These are phyloP conservation scores for Elsinoe ampelina DNA, from an alignment of 2,329 filamentous ascomycete species.

Conservation along the genomic window DNA sequence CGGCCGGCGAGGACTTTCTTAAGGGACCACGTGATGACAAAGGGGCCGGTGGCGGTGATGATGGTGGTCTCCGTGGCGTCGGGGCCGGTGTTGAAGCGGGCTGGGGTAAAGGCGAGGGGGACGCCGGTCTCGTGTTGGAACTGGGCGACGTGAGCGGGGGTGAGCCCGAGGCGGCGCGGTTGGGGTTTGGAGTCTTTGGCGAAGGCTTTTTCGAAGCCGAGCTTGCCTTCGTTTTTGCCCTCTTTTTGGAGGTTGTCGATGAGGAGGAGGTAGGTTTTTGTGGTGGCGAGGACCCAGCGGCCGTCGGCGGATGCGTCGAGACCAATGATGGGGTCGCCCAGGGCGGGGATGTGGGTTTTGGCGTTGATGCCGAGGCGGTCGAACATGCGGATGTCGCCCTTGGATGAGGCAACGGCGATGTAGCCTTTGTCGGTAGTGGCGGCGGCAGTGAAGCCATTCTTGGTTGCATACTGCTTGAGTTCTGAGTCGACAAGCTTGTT, in stretches of 20 bases:
- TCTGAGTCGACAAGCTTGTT: conserved; percentile 89
- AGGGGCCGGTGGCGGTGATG: conserved; percentile 91
- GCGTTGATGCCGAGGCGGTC: conserved; percentile 94
- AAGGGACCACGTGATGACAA: conserved; percentile 92
- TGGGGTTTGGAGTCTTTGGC: conserved; percentile 89
- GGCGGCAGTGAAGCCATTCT: conserved; percentile 93
- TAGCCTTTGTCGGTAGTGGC: conserved; percentile 95
- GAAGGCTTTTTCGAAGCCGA: conserved; percentile 94
- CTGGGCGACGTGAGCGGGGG: conserved; percentile 87
- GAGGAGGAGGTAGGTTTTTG: conserved; percentile 85
- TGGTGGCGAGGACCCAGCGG: conserved; percentile 90
- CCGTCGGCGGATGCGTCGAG: conserved; percentile 93
- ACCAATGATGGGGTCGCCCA: conserved; percentile 90
- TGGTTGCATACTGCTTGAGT: conserved; percentile 90
- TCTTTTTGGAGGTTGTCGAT: conserved; percentile 84
- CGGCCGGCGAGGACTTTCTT: conserved; percentile 75
- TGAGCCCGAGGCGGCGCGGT: conserved; percentile 78
- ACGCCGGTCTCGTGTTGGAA: conserved; percentile 94
- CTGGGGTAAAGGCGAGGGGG: conserved; percentile 77
- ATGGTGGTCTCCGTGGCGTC: conserved; percentile 77
- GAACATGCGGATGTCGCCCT: conserved; percentile 94
- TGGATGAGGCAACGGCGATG: conserved; percentile 93
- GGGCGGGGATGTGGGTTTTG: conserved; percentile 90
- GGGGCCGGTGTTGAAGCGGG: conserved; percentile 85
- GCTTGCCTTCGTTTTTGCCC: conserved; percentile 93